Base-by-base conservation (phyloP, 2,329 filamentous ascomycete species). In the Trichoderma semiorbis region DNA sequence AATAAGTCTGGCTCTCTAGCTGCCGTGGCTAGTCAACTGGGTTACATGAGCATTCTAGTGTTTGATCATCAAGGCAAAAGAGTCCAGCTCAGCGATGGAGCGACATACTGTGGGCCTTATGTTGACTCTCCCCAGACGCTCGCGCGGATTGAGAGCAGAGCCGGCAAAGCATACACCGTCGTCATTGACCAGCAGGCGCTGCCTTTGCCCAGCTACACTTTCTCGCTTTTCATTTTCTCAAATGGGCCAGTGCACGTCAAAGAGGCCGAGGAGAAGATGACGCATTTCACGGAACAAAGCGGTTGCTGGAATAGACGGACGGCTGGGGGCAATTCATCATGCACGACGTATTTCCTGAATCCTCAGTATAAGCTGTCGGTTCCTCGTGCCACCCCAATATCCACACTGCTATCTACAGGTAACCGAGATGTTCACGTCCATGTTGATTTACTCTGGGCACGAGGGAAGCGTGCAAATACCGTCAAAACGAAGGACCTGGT, bases 111-210 rank as follows among this genome's bases (percentile, higher is more conserved):
- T 43, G 92, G 92, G 0, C 93, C 93, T n/a, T 97, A 93, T 74
- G 94, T 98, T 39, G 95, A 98, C 81, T 97, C 95, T 3, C 94
- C 94, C 1, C 97, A 98, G 80, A 97, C 93, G 0, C 88, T 99
- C 8, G 89, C 97, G 58, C 91, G 92, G 72, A 87, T 97, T 4
- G 75, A 79, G 12, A 75, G 79, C 6, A 75, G 75, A 36, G 82
- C 84, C 5, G 79, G 79, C n/a, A 83, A 80, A 60, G 76, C 78
- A 5, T 88, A 87, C 75, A 88, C 86, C 1, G 83, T 93, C 6
- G 93, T 95, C 8, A 85, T 94, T 32, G 91, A 94, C 18, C 92
- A 97, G 76, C 91, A 97, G 77, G 91, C 92, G 47, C 86, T 98
- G 5, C 91, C 93, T 2, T 83, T 92, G 4, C 86, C 89, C 1